These are phyloP conservation scores for Zalaria sp. DNA, from an alignment of 2,329 filamentous ascomycete genomes.

Conservation along the genomic window DNA sequence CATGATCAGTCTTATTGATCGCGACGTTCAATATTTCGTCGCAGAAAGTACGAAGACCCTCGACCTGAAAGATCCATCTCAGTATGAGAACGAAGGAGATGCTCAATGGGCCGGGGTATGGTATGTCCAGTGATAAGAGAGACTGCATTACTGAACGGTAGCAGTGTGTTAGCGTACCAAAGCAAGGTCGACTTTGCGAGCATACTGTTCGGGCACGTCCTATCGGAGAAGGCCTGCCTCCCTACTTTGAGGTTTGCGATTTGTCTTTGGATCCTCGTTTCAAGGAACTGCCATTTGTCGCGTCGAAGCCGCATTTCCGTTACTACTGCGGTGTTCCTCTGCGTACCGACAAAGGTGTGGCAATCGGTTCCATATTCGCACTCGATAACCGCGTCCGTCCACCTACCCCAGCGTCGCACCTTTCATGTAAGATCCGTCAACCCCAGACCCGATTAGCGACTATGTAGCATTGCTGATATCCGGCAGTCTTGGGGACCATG, in stretches of 20 bases:
- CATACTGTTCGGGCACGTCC: conserved; percentile 30
- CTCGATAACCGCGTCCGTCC: conserved; percentile 12
- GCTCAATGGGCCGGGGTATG: conserved; percentile 17
- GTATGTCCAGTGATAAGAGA: conserved; percentile 3
- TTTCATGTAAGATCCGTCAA: conserved; percentile 5
- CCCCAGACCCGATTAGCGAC: too few species aligned
- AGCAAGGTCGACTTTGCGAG: conserved; percentile 44
- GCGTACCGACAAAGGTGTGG: conserved; percentile 17
- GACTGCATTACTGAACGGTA: too few species aligned
- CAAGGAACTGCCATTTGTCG: conserved; percentile 14
- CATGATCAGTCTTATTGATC: conserved; percentile 38
- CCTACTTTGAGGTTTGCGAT: conserved; percentile 21
- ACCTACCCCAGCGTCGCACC: conserved; percentile 6
- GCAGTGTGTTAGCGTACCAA: conserved; percentile 37
- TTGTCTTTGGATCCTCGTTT: conserved; percentile 16
- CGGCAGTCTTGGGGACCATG: conserved; percentile 42
- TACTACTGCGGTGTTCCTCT: conserved; percentile 21
- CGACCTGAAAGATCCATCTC: conserved; percentile 17
- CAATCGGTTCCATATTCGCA: conserved; percentile 18
- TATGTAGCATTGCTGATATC: neutral
- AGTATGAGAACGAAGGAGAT: conserved; percentile 12
- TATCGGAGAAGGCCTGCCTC: conserved; percentile 14
- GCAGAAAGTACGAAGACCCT: conserved; percentile 37
- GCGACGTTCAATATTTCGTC: conserved; percentile 34
- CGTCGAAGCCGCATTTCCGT: conserved; percentile 14